Evolutionary conservation across 768 basidiomycete species (phyloP), one percentile per base, ranked within the genome.

Genomic region (Xerocomus spinulosus): DNA sequence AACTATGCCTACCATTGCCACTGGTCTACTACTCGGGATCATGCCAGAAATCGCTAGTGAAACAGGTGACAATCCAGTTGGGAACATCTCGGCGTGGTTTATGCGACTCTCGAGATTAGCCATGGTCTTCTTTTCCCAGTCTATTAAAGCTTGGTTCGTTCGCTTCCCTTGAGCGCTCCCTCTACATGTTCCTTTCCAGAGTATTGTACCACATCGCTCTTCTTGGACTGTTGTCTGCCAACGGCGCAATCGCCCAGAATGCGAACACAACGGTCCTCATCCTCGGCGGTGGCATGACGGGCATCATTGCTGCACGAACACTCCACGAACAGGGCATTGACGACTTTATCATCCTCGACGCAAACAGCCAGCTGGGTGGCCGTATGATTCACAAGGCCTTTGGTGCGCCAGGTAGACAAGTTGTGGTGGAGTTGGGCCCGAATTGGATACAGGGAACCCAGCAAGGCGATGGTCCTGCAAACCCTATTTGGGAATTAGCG

Each of bases 221-320:
- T 17, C 36, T 53, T 18, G 43, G 43, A 7, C 24, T 60, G 8
- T 25, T 53, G 12, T 46, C 46, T 9, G 7, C 34, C 36, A 14
- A 44, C 0, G 24, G 20, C 6, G 51, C 37, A 6, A 32, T 49
- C 13, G 49, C 58, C n/a, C 50, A 56, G 23, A 44, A 52, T 56
- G 45, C 42, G n/a, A 48, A 42, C 30, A 57, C 60, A 7, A 69
- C 59, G 8, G 75, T 83, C 13, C 73, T 85, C 33, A 79, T 85
- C 43, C 72, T 85, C 21, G 84, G 84, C 5, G 83, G 81, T 26
- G 83, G 84, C 9, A 75, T 85, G 33, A 67, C 84, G 5, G 84
- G 84, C 9, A 67, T 85, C 17, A 80, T 81, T 29, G 82, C 83
- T 9, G 84, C 85, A 12, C 75, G 78, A 24, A 77, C 81, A 0